Percentiles rank a stretch among this genome's conserved stretches.
phyloP scores from a whole-genome alignment of 805 yeast genomes.

The Tetrapisispora iriomotensis region DNA sequence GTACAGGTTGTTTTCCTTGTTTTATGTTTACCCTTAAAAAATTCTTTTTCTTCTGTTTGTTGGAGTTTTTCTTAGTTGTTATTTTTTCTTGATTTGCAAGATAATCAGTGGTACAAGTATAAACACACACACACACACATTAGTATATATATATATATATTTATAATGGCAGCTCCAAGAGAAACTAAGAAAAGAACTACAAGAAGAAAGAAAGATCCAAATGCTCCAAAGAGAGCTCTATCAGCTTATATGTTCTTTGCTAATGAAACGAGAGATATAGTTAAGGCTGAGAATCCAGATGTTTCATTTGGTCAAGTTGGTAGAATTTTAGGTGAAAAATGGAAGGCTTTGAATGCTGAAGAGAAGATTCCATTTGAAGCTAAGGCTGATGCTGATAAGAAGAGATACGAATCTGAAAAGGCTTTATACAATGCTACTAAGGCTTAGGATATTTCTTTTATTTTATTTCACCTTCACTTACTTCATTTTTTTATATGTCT shows the following conservation, averaged over 20 bases:
- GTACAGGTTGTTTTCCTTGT: too few relatives aligned
- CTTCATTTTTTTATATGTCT: too few relatives aligned
- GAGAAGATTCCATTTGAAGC: slow-evolving; percentile 85
- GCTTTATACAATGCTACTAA: slow-evolving; percentile 59
- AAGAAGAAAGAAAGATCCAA: slow-evolving; percentile 67
- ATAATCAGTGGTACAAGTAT: background rate
- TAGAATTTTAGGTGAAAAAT: slow-evolving; percentile 86
- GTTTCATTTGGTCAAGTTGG: slow-evolving; percentile 94
- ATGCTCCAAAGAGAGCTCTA: slow-evolving; percentile 97
- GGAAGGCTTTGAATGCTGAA: slow-evolving; percentile 82
- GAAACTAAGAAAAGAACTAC: slow-evolving; percentile 29
- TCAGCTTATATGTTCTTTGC: slow-evolving; percentile 99
- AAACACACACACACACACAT: background rate
- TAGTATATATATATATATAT: background rate
- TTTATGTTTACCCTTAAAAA: too few relatives aligned
- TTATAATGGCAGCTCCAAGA: slow-evolving; percentile 33
- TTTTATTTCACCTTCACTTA: too few relatives aligned
- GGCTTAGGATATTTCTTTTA: too few relatives aligned
- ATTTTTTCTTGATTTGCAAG: background rate
- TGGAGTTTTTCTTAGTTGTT: background rate
- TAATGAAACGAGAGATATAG: slow-evolving; percentile 91
- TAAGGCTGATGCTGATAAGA: slow-evolving; percentile 92
- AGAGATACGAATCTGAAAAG: slow-evolving; percentile 94
- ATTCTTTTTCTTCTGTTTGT: background rate
- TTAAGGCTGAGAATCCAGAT: slow-evolving; percentile 94